Base-by-base conservation (phyloP, 257 asterid species). In the Echium plantagineum region DNA sequence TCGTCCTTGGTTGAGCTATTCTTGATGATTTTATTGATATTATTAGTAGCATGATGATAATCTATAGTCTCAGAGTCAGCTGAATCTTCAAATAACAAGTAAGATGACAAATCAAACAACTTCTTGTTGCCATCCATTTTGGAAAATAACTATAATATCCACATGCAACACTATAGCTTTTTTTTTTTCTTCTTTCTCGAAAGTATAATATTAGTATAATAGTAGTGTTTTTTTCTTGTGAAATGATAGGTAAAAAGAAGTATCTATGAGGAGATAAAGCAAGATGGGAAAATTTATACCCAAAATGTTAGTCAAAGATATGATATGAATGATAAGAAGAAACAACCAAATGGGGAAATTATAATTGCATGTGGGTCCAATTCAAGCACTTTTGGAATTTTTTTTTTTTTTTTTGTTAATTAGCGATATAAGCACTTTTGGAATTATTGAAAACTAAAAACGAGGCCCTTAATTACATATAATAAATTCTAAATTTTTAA, bases 41-140 rank as follows among this genome's bases (percentile, higher is more conserved):
- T 26, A 26, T 26, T 28, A 28, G 5, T 4, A 28, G 32, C 4
- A 28, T 28, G 32, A 28, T 28, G 4, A 28, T 28, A 4, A 28
- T 28, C 32, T 28, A 28, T 28, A 28, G 32, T 28, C 0, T 42
- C 17, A 2, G 74, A 72, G 49, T 72, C 74, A 12, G 71, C 74
- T 6, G 30, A 59, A 61, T 56, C 60, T 47, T 72, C 77, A 5
- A 68, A 67, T 2, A 72, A 64, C 70, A 72, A 16, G 63, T 59
- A 72, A 13, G 61, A 31, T 2, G 74, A 64, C 21, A 68, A 16
- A 63, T 72, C 74, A 30, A 72, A 22, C 1, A 17, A 60, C 9
- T 54, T 56, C 38, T 24, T 56, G 17, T 2, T 13, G 9, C 22
- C 9, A 56, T 26, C 20, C 60, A 56, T 56, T 55, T 24, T 55